Percentiles rank a stretch among this genome's conserved stretches.
Evolutionary conservation across 768 basidiomycete genomes (phyloP).

Genomic region (Lactarius sanguifluus): DNA sequence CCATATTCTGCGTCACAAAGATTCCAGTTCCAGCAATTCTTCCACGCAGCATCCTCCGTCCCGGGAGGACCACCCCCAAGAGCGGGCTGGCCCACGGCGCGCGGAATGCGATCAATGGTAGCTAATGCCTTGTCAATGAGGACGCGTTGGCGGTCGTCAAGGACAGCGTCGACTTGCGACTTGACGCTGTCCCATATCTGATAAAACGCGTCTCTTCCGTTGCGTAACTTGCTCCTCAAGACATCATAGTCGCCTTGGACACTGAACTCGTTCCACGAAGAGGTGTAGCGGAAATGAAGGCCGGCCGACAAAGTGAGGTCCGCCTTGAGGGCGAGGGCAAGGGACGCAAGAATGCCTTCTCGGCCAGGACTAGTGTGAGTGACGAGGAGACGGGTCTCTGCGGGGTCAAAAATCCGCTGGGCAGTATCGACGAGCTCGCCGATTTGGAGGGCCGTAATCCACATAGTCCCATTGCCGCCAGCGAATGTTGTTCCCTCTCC

Average conservation of each 20-base stretch:
- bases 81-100: constrained; percentile 45
- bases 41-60: constrained; percentile 92
- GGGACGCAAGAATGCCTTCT: constrained; percentile 89
- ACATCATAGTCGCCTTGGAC: constrained; percentile 87
- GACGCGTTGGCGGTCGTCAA: constrained; percentile 87
- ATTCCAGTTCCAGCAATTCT: constrained; percentile 99
- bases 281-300: constrained; percentile 96
- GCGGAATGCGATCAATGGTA: constrained; percentile 79
- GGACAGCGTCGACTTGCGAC: constrained; percentile 83
- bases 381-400: constrained; percentile 92
- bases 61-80: constrained; percentile 45
- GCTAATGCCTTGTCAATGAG: constrained; percentile 86
- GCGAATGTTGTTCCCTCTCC: constrained; percentile 98
- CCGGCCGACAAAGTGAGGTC: constrained; percentile 94
- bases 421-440: constrained; percentile 98
- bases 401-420: constrained; percentile 86
- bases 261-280: constrained; percentile 95
- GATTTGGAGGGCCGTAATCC: constrained; percentile 96
- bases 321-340: constrained; percentile 87
- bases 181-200: constrained; percentile 94
- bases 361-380: constrained; percentile 91
- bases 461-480: constrained; percentile 97
- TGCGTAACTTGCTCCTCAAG: constrained; percentile 75
- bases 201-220: constrained; percentile 80
- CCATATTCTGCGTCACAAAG: constrained; percentile 95